Evolutionary conservation across 257 asterid species (phyloP).

Genomic region (Solanum tarapatanum): DNA sequence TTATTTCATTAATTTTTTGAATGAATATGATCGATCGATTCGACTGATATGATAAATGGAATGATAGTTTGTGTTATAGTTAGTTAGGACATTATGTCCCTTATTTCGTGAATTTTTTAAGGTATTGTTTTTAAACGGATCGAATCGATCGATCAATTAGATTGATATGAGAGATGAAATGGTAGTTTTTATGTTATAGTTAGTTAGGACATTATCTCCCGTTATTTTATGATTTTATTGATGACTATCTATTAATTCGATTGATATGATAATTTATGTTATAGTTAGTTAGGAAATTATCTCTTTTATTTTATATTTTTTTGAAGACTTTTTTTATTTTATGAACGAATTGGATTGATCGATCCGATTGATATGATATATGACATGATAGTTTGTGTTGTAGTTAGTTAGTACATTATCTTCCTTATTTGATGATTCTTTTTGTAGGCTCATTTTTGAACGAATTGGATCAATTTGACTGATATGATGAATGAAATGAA

Average conservation of each 20-base stretch:
- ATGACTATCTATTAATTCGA: not conserved
- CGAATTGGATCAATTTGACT: not conserved
- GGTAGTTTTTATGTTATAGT: not conserved
- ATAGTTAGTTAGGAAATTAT: not conserved
- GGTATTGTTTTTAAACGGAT: too few relatives aligned
- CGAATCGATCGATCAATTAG: not conserved
- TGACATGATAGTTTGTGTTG: not conserved
- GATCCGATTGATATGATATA: not conserved
- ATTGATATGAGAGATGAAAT: not conserved
- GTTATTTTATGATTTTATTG: not conserved
- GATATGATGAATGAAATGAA: not conserved
- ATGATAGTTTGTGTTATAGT: not conserved
- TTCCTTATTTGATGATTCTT: not conserved
- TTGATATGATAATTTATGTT: not conserved
- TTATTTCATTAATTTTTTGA: not conserved
- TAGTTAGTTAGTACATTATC: not conserved
- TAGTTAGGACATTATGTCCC: not conserved
- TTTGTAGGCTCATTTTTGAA: not conserved
- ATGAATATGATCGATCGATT: not conserved
- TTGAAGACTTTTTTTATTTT: not conserved
- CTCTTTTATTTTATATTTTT: not conserved
- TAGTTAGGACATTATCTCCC: not conserved
- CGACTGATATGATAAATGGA: not conserved
- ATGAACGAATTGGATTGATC: not conserved
- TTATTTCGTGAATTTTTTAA: too few relatives aligned